Conservation (phyloP, 78 protist species). For the Bodo saltans region DNA sequence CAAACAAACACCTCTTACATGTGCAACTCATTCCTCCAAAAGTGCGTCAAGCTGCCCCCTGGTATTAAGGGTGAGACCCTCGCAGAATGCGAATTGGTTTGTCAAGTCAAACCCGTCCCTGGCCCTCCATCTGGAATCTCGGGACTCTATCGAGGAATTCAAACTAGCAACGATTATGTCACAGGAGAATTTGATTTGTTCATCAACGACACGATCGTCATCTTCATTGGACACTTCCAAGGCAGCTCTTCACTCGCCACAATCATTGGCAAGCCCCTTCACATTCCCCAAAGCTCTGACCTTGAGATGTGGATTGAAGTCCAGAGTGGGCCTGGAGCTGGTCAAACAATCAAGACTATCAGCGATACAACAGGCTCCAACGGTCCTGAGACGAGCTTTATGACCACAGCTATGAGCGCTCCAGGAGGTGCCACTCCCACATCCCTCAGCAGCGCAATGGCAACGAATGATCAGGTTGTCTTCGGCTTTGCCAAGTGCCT, state of each 20-base stretch:
- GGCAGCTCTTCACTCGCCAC: too few relatives aligned
- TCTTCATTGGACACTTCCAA: too few relatives aligned
- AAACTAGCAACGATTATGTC: background rate
- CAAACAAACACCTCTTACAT: background rate
- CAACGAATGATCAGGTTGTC: background rate
- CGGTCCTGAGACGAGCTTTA: background rate
- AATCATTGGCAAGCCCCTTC: background rate
- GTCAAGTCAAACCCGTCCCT: background rate
- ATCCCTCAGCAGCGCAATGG: background rate
- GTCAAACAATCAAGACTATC: background rate
- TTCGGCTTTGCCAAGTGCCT: background rate
- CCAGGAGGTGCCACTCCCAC: background rate
- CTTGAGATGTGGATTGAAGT: background rate
- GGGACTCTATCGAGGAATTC: background rate
- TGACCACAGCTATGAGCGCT: background rate
- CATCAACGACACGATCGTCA: background rate
- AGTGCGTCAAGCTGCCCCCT: background rate
- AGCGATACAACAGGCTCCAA: background rate
- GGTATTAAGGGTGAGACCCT: background rate
- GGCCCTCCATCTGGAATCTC: background rate
- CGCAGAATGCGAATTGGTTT: background rate
- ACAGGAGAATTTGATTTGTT: background rate
- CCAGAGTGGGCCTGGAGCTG: too few relatives aligned
- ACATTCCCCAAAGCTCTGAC: background rate
- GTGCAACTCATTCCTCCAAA: background rate